Evolutionary conservation across 148 eudicot genomes (phyloP), one percentile per base, ranked within the genome.

Genomic region (Silene conica): DNA sequence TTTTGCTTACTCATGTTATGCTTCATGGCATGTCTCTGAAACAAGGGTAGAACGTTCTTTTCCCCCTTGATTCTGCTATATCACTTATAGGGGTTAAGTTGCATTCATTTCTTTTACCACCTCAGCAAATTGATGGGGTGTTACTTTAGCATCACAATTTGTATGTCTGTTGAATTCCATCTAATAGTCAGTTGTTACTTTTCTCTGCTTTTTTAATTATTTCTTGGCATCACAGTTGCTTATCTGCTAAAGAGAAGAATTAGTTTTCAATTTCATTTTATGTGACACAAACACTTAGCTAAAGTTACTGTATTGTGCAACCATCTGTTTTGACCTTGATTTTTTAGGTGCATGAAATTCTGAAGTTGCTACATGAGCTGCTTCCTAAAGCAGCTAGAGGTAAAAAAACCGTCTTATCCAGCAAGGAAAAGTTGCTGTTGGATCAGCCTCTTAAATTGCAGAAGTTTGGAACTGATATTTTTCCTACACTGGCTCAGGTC

Each of bases 281-380:
- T 67, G 3, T 16, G 46, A 41, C 18, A 16, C 4, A 66, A 66
- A 15, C 41, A 63, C 28, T 5, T 26, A 63, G 12, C 13, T 61
- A 28, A 12, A 63, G 7, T 28, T 65, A n/a, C 48, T 20, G 46
- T 8, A 11, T 34, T 65, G 3, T 65, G 69, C 50, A 65, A 23
- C 46, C 38, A 63, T 34, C 22, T 38, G 11, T 2, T 19, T 69
- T 69, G 19, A 48, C 31, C 57, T 69, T 45, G 4, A 21, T 48
- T 22, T 69, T 69, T 73, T 84, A 95, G 98, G 88, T 86, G 74
- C 84, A 84, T 71, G 96, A 87, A 83, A 85, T 89, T 76, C 70
- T 95, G 82, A 90, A 85, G 83, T 83, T 95, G 82, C 81, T 95
- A 59, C 87, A 87, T 85, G 87, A 83, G 80, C 89, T 95, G 67